Conservation (phyloP, 2,329 filamentous ascomycete species). For the Stagonosporopsis tanaceti region DNA sequence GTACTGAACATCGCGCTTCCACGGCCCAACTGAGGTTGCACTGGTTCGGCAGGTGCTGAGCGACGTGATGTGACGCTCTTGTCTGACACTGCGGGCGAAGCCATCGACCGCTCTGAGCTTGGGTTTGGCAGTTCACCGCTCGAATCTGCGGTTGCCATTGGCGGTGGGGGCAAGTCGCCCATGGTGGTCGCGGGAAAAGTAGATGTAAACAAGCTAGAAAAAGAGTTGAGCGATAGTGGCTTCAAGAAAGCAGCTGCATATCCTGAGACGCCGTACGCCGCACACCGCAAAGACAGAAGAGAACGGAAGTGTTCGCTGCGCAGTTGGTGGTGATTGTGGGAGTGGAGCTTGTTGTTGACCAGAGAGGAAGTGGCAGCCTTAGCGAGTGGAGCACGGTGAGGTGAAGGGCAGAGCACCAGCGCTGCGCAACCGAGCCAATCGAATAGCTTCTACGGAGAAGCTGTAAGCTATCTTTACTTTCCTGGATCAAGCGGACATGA, state of each 20-base stretch:
- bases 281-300: not conserved
- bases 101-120: not conserved
- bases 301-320: not conserved
- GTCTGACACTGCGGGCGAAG: conserved; percentile 16
- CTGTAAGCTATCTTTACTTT: not conserved
- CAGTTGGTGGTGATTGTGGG: not conserved
- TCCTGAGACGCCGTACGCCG: conserved; percentile 7
- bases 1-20: conserved; percentile 43
- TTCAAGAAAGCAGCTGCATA: conserved; percentile 12
- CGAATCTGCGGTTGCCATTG: not conserved
- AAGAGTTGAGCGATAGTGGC: conserved; percentile 1
- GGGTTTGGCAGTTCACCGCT: not conserved
- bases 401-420: conserved; percentile 20
- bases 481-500: not conserved
- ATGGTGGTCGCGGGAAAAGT: conserved; percentile 4
- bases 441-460: not conserved
- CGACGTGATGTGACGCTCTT: conserved; percentile 15
- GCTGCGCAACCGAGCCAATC: not conserved
- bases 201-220: conserved; percentile 1
- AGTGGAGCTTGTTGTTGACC: not conserved
- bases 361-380: conserved; percentile 7
- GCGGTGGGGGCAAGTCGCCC: conserved; percentile 8
- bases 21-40: conserved; percentile 14
- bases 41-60: conserved; percentile 7
- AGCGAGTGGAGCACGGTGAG: conserved; percentile 11